These are phyloP conservation scores for Xenoacremonium recifei DNA, from an alignment of 2,329 filamentous ascomycete genomes.

Conservation along the genomic window DNA sequence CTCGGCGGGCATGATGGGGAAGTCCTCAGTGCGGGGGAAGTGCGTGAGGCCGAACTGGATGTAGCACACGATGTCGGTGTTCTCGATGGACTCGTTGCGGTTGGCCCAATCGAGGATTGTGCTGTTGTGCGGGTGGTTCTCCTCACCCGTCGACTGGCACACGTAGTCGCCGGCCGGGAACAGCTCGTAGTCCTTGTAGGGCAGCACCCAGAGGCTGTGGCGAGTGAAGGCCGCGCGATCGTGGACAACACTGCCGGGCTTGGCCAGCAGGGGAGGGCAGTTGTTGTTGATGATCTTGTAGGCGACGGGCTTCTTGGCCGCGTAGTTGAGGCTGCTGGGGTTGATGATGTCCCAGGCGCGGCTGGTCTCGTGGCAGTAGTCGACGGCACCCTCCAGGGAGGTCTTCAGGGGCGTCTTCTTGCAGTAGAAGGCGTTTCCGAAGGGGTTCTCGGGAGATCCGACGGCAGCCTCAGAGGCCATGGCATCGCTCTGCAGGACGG, in stretches of 20 bases:
- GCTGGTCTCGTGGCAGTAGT: slow-evolving; percentile 77
- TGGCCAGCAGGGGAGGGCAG: slow-evolving; percentile 76
- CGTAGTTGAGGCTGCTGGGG: slow-evolving; percentile 75
- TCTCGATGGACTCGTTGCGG: slow-evolving; percentile 66
- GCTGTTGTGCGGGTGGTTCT: slow-evolving; percentile 52
- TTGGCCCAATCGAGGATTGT: slow-evolving; percentile 81
- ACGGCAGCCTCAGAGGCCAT: slow-evolving; percentile 68
- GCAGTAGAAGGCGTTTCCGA: slow-evolving; percentile 88
- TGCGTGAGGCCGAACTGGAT: slow-evolving; percentile 92
- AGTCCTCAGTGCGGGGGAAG: slow-evolving; percentile 87
- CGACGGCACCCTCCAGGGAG: slow-evolving; percentile 64
- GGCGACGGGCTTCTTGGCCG: slow-evolving; percentile 78
- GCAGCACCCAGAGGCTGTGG: slow-evolving; percentile 23
- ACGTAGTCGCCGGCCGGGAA: slow-evolving; percentile 86
- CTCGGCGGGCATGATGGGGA: slow-evolving; percentile 87
- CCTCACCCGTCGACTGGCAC: slow-evolving; percentile 78
- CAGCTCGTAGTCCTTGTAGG: slow-evolving; percentile 76
- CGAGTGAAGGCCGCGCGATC: slow-evolving; percentile 85
- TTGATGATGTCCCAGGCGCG: slow-evolving; percentile 92
- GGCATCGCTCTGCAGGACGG: slow-evolving; percentile 75
- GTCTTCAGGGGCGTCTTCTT: slow-evolving; percentile 78
- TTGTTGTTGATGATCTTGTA: slow-evolving; percentile 92
- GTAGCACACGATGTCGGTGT: slow-evolving; percentile 88
- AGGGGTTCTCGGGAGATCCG: slow-evolving; percentile 77
- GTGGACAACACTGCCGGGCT: slow-evolving; percentile 79